These are phyloP conservation scores for Atalantia buxifolia DNA, from an alignment of 345 rosid species.

Conservation along the genomic window DNA sequence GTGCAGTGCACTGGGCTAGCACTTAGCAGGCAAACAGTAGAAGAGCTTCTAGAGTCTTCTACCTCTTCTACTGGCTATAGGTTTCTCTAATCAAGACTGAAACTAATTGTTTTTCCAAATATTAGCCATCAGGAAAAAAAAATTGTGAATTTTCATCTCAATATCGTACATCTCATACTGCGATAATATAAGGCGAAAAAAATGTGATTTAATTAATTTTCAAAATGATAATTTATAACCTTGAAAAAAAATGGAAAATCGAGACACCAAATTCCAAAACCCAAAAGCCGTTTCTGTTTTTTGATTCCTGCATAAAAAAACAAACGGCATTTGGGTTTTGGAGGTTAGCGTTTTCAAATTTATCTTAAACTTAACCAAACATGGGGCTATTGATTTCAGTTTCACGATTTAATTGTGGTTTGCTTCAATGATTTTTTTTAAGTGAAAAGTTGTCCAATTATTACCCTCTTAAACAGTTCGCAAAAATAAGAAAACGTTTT, in stretches of 20 bases:
- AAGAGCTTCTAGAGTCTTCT: too few species aligned
- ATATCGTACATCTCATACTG: not conserved
- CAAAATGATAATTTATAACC: not conserved
- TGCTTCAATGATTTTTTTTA: not conserved
- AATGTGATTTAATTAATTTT: not conserved
- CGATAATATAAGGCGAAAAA: not conserved
- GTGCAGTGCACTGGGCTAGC: not conserved
- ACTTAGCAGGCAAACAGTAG: too few species aligned
- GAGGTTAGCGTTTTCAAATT: not conserved
- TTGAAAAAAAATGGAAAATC: not conserved
- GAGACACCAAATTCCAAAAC: not conserved
- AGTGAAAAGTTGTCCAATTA: not conserved
- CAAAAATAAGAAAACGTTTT: not conserved
- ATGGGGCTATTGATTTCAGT: not conserved
- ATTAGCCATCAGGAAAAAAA: too few species aligned
- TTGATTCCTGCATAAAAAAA: not conserved
- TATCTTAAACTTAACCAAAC: not conserved
- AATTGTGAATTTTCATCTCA: not conserved
- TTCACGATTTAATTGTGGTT: constrained; percentile 1
- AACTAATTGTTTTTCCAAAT: not conserved
- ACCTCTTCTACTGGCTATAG: too few species aligned
- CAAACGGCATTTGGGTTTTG: not conserved
- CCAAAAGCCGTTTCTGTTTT: not conserved
- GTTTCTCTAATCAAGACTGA: too few species aligned
- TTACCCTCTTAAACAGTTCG: not conserved